Conservation (phyloP, 352 stramenopile species). For the Aphanomyces cochlioides region DNA sequence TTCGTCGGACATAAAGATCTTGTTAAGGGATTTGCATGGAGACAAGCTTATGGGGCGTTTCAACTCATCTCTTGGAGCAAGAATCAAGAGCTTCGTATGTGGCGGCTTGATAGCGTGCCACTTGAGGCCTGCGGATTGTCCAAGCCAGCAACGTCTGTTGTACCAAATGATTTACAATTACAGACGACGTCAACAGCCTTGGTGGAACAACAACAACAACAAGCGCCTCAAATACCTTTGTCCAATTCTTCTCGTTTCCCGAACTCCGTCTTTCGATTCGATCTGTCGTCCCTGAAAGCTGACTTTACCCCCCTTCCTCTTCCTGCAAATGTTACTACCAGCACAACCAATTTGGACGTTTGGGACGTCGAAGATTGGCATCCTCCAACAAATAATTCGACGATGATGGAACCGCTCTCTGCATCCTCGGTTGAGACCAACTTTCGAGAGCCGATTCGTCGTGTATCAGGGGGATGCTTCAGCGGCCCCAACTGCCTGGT, state of each 20-base stretch:
- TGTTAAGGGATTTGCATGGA: conserved; percentile 66
- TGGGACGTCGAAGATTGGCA: conserved; percentile 19
- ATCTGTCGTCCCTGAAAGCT: conserved; percentile 59
- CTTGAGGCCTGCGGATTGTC: conserved; percentile 54
- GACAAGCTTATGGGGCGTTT: conserved; percentile 44
- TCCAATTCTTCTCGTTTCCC: background rate
- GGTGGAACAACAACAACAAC: conserved; percentile 39
- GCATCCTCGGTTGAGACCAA: conserved; percentile 36
- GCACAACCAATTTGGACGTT: background rate
- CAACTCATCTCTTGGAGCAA: conserved; percentile 80
- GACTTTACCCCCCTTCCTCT: conserved; percentile 73
- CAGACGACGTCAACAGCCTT: conserved; percentile 31
- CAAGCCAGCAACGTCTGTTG: conserved; percentile 24
- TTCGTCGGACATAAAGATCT: conserved; percentile 41
- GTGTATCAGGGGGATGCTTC: conserved; percentile 74
- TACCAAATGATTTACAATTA: background rate
- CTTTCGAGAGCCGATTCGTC: conserved; percentile 47
- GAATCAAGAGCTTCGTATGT: conserved; percentile 73
- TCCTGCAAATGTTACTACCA: conserved; percentile 51
- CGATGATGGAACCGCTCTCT: background rate
- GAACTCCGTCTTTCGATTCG: conserved; percentile 50
- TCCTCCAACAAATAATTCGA: background rate
- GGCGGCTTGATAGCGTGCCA: conserved; percentile 59
- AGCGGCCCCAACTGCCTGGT: conserved; percentile 82
- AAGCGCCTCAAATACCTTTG: conserved; percentile 26